Percentiles rank a stretch among this genome's conserved stretches.
Conservation (phyloP, 2,329 filamentous ascomycete genomes). For the Calonectria pseudoreteaudii region DNA sequence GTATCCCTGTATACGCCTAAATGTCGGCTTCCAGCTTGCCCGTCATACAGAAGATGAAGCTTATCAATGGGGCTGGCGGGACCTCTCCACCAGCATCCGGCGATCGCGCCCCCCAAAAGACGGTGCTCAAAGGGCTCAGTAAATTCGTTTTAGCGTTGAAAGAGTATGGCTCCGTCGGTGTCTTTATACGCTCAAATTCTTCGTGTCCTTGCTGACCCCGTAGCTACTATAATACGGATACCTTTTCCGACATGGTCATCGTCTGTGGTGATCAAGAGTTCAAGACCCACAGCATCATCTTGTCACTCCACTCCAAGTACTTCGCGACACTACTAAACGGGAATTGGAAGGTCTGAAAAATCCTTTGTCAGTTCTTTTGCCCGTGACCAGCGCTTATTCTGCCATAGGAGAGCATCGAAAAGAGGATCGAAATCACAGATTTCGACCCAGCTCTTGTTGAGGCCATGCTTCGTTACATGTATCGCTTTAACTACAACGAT, state of each 20-base stretch:
- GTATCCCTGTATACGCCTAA: neutral
- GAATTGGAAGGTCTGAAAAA: neutral
- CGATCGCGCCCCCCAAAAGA: neutral
- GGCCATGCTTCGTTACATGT: neutral
- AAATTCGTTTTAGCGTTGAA: neutral
- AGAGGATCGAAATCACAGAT: neutral
- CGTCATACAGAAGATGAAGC: neutral
- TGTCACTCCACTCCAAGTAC: neutral
- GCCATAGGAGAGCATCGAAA: neutral
- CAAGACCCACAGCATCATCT: neutral
- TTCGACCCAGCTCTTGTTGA: neutral
- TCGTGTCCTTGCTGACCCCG: neutral
- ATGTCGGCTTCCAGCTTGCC: neutral
- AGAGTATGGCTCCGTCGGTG: neutral
- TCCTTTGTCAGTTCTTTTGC: neutral
- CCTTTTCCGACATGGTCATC: neutral
- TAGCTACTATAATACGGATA: neutral
- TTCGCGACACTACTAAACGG: neutral
- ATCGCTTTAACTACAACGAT: neutral
- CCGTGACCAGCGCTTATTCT: neutral
- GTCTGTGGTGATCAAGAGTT: neutral
- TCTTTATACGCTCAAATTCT: neutral
- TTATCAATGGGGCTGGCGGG: neutral
- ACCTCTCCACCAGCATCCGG: neutral
- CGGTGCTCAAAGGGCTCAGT: neutral